phyloP scores from a whole-genome alignment of 805 yeast species.

The Kazachstania viticola region DNA sequence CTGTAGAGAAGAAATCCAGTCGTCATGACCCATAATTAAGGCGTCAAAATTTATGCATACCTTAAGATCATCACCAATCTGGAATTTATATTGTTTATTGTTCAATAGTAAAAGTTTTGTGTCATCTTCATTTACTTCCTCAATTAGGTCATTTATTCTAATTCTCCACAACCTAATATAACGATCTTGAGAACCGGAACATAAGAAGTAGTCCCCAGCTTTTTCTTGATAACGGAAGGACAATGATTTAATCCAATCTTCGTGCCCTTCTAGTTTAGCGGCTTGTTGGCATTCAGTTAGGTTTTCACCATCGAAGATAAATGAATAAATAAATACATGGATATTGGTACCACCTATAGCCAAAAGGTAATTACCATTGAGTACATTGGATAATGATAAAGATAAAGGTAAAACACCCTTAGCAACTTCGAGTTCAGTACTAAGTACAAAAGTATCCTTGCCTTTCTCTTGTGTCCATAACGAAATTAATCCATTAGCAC shows the following conservation, averaged over 20 bases:
- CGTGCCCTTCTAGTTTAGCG: conserved; percentile 75
- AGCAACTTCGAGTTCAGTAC: conserved; percentile 16
- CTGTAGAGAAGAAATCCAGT: conserved; percentile 78
- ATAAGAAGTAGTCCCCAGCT: conserved; percentile 50
- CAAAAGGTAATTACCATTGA: conserved; percentile 31
- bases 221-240: conserved; percentile 39
- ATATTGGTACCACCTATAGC: conserved; percentile 67
- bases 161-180: conserved; percentile 86
- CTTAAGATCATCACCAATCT: conserved; percentile 24
- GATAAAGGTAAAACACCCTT: conserved; percentile 21
- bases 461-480: conserved; percentile 34
- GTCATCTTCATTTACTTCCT: conserved; percentile 39
- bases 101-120: conserved; percentile 43
- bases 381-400: conserved; percentile 16
- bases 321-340: conserved; percentile 42
- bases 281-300: conserved; percentile 25
- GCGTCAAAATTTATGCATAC: conserved; percentile 78
- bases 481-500: conserved; percentile 47
- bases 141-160: conserved; percentile 41
- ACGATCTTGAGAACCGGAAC: conserved; percentile 88
- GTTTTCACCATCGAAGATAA: conserved; percentile 16
- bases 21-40: conserved; percentile 93
- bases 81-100: conserved; percentile 62
- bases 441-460: conserved; percentile 12
- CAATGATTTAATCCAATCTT: conserved; percentile 85